Base-by-base conservation (phyloP, 805 yeast species). In the Cyberlindnera americana region DNA sequence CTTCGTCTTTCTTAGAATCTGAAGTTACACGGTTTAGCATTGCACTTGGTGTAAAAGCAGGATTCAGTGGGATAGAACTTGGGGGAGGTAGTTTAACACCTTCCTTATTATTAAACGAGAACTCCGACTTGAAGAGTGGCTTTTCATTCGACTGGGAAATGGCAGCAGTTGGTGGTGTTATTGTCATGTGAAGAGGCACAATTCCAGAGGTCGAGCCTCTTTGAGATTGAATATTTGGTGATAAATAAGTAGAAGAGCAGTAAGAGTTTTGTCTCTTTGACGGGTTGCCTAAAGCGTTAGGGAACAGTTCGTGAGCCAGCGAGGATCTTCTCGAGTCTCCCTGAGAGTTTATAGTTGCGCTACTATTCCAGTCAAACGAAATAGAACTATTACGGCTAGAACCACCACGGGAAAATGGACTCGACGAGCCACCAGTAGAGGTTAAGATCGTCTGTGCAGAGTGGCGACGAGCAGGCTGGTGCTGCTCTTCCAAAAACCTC, bases 301-400 rank as follows among this genome's bases (percentile, higher is more conserved):
- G 71, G 56, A 67, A 68, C 36, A 66, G 55, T 41, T 70, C 75
- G 8, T 66, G 72, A 4, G 70, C 72, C 33, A 67, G 48, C 3
- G 71, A 65, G 7, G 72, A 65, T 38, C 72, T 61, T 48, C 75
- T 58, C 38, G 68, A 62, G 29, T 48, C 54, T 2, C 34, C 24
- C 29, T 42, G 41, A 2, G 49, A 41, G 35, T 41, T 41, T 8
- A 38, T 2, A 4, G 41, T 36, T 6, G 41, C 25, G 19, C 50
- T 29, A 6, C 59, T 55, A 10, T 67, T 58, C 42, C 44, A 65
- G 48, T 50, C 63, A 26, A 62, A 56, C 1, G 70, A 62, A 29
- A 69, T 61, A 4, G 72, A 67, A 44, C 67, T 65, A 47, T 67
- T 64, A 44, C 75, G 55, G 14, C 69, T 62, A 12, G 63, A 63